Evolutionary conservation across 2,329 filamentous ascomycete genomes (phyloP), one percentile per base, ranked within the genome.

Genomic region (Ophiocordyceps sinensis): DNA sequence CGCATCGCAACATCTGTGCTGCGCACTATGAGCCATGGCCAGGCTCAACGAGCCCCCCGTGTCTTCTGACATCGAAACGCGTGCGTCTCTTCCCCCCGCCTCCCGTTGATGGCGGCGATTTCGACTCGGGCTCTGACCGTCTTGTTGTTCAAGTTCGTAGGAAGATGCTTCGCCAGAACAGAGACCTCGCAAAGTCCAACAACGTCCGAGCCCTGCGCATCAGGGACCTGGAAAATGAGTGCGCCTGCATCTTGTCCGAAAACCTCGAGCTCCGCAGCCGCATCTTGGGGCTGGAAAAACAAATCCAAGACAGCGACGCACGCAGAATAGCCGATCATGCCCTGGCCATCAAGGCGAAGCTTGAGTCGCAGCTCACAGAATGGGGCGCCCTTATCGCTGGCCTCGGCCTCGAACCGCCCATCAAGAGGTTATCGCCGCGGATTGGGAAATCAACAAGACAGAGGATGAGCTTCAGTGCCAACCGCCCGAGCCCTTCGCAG

Each of bases 101-200:
- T 31, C 26, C 38, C 7, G 30, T 32, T 15, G 3, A 13, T 32
- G 30, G n/a, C 12, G 4, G 4, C 19, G 3, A 19, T 32, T 15
- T 13, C 37, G 36, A 28, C 32, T 37, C 40, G 43, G 37, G 28
- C 39, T 30, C 39, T 30, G 37, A 46, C 41, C 40, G 34, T 39
- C 41, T 28, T n/a, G 21, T 15, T 21, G 43, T 36, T 40, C 26
- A 34, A 88, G 83, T 89, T 44, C 83, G 85, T 57, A 75, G 81
- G 53, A 79, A 82, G 56, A 85, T 88, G 55, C 67, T 88, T 52
- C 75, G 85, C 41, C 85, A 91, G 58, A 93, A 93, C 57, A 75
- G 83, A 61, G 85, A 91, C 53, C 81, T 91, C 47, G 84, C 84
- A 47, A 78, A 79, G 56, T 76, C 73, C 52, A 91, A 93, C 62